A percentile compares a stretch with the other conserved stretches of the same genome.
These are phyloP conservation scores for Scheffersomyces lignicola DNA, from an alignment of 1,139 yeast genomes.

Conservation along the genomic window DNA sequence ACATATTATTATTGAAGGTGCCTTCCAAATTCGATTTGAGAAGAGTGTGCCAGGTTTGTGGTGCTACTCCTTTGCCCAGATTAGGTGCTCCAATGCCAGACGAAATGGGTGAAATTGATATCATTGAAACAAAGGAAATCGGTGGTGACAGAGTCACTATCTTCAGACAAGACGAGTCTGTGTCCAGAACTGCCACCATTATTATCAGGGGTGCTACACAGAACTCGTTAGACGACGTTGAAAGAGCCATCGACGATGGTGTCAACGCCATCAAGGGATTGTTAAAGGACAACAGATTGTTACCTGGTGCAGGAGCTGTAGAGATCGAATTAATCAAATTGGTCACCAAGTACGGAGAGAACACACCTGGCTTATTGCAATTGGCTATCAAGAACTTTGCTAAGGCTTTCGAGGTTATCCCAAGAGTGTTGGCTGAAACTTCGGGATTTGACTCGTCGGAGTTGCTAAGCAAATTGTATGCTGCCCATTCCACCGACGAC, in stretches of 20 bases:
- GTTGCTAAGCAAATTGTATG: slow-evolving; percentile 80
- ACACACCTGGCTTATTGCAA: slow-evolving; percentile 90
- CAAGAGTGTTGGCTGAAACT: slow-evolving; percentile 91
- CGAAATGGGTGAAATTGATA: slow-evolving; percentile 85
- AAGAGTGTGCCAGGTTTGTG: slow-evolving; percentile 93
- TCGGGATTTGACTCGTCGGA: slow-evolving; percentile 92
- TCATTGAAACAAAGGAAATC: slow-evolving; percentile 88
- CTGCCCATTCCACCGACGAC: slow-evolving; percentile 62
- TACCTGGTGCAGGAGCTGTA: slow-evolving; percentile 98
- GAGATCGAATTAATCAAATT: slow-evolving; percentile 85
- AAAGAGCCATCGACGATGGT: slow-evolving; percentile 97
- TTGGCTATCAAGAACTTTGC: slow-evolving; percentile 94
- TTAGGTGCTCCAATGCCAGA: slow-evolving; percentile 96
- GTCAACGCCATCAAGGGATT: slow-evolving; percentile 90
- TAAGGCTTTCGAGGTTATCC: slow-evolving; percentile 90
- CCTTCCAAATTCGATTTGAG: slow-evolving; percentile 93
- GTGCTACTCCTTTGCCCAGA: slow-evolving; percentile 94
- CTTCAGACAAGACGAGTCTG: slow-evolving; percentile 79
- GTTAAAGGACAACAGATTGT: slow-evolving; percentile 71
- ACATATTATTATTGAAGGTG: slow-evolving; percentile 81
- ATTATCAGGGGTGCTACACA: slow-evolving; percentile 97
- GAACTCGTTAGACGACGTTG: slow-evolving; percentile 88
- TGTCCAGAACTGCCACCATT: slow-evolving; percentile 81
- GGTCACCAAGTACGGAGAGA: slow-evolving; percentile 83
- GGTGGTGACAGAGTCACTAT: slow-evolving; percentile 98